Evolutionary conservation across 2,329 filamentous ascomycete species (phyloP), one percentile per base, ranked within the genome.

Genomic region (Exophiala xenobiotica): DNA sequence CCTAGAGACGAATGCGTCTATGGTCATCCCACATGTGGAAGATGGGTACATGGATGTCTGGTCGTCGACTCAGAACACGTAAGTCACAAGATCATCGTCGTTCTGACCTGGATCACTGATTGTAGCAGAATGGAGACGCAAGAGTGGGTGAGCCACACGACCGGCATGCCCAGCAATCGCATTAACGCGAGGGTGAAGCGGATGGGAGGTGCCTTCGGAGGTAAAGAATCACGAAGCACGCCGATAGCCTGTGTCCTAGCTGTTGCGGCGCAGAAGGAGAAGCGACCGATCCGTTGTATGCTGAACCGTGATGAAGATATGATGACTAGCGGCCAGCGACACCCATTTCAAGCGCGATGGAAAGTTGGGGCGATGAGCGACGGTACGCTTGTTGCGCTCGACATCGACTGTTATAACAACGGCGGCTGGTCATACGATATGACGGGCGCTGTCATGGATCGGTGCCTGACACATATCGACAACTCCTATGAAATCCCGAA

Each of bases 251-350:
- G 86, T 7, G 90, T 93, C 29, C 83, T 88, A 54, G 91, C 93
- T 0, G 76, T 90, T 37, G 92, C 91, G 2, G 93, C 93, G 3
- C 86, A 92, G 65, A 96, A 96, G 73, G 83, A 81, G 1, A 83
- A 82, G 49, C 79, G 86, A 26, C 90, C 92, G 1, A 90, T 97
- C 6, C 81, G 93, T 24, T 96, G 88, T 67, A 97, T 97, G 93
- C 79, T 99, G 40, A 96, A 95, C 46, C 84, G 93, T 45, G 93
- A 97, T 64, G 93, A 97, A 67, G 93, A 99, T 67, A 97, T 99
- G 75, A 70, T 89, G 38, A 91, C 88, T 3, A 92, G 88, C 37
- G 93, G 93, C 1, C 92, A 97, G 69, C 81, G 93, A 6, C 93
- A 99, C 69, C 93, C 93, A 0, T 96, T 97, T 79, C 75, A 95